These are phyloP conservation scores for Emergomyces pasteurianus DNA, from an alignment of 2,329 filamentous ascomycete genomes.

Conservation along the genomic window DNA sequence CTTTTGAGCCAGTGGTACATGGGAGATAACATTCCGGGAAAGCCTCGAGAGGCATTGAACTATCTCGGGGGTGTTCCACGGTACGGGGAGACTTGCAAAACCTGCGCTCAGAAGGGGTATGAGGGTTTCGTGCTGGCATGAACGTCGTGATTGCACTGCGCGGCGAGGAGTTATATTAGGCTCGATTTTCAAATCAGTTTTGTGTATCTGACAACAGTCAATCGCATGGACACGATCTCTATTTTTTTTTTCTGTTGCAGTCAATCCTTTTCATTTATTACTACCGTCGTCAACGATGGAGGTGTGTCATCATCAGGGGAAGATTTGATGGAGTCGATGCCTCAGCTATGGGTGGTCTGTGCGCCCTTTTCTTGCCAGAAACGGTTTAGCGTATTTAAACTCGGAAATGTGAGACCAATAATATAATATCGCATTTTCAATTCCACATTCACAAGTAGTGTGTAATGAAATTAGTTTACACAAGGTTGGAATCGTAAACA, in stretches of 20 bases:
- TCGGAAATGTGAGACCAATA: not conserved
- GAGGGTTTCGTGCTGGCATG: not conserved
- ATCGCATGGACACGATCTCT: not conserved
- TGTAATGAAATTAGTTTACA: not conserved
- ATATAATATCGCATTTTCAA: not conserved
- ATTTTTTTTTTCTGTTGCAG: not conserved
- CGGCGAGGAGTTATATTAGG: not conserved
- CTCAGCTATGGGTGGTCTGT: not conserved
- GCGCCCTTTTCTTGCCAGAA: not conserved
- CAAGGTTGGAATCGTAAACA: not conserved
- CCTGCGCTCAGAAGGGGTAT: not conserved
- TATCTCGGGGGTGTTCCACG: constrained; percentile 22
- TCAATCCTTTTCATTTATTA: not conserved
- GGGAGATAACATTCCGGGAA: constrained; percentile 45
- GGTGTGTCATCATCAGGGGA: not conserved
- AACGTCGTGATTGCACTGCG: not conserved
- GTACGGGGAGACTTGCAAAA: not conserved
- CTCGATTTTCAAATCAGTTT: not conserved
- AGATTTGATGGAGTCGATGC: not conserved
- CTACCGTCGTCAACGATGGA: not conserved
- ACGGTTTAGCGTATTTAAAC: not conserved
- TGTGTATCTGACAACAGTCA: not conserved
- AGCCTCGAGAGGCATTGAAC: constrained; percentile 41
- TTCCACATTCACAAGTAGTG: not conserved
- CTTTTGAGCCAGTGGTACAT: constrained; percentile 32